Evolutionary conservation across 1,284 basidiomycete genomes (phyloP), one percentile per base, ranked within the genome.

Genomic region (Pseudozyma sp.): DNA sequence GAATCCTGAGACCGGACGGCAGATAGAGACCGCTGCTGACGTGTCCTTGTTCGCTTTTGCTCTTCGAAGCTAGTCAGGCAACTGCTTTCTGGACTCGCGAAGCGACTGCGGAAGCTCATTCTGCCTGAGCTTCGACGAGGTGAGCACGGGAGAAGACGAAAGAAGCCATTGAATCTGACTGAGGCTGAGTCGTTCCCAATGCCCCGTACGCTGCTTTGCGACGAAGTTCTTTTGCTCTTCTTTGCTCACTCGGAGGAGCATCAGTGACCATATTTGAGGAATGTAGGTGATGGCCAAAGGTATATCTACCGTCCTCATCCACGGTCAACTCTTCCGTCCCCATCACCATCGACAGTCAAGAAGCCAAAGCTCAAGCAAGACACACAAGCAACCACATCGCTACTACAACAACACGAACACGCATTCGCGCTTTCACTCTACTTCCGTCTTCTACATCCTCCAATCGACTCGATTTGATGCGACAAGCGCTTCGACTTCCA

Each of bases 401-500:
- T 11, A 44, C 42, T 9, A 21, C 19, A 50, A 50, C 25, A 36
- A 18, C 25, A 31, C 25, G 25, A 31, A 31, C 25, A 51, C 57
- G 25, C 52, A 35, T 21, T 35, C 51, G 11, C 35, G 14, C 18
- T n/a, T 14, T 16, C 43, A 13, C 40, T 52, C 42, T n/a, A 14
- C 43, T 5, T 40, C 14, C 14, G 10, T 44, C 43, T n/a, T n/a
- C 43, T n/a, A 44, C 43, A 44, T 3, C 13, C 12, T 21, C 4
- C 11, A 18, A 25, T n/a, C 38, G 7, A 31, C 21, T 39, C 45
- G 31, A 43, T 68, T 69, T 67, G 48, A 73, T 73, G 70, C 64
- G 65, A 34, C 70, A 68, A 59, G 60, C 70, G 45, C 65, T 73
- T 51, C 70, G 70, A 60, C 70, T 73, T 10, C 65, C 70, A 14